Base-by-base conservation (phyloP, 2,329 filamentous ascomycete species). In the Calonectria ilicicola region DNA sequence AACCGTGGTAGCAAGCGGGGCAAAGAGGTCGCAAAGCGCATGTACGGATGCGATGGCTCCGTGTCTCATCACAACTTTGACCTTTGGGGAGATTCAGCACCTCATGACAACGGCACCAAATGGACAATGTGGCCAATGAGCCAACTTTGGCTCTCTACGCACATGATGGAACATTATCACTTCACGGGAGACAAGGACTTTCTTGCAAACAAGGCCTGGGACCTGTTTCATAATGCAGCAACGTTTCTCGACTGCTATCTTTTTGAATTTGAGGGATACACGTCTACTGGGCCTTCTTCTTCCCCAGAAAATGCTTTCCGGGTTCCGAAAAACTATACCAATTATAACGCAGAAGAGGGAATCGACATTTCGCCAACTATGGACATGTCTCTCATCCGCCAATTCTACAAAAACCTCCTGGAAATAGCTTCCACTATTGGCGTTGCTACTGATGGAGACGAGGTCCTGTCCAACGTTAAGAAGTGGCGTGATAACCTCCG, bases 41-140 rank as follows among this genome's bases (percentile, higher is more conserved):
- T 60, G 53, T 60, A 60, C 21, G 53, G 53, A 3, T 60, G 53
- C 21, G 53, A 40, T 15, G 53, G 53, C 12, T 60, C 53, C 4
- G 53, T 40, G 10, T 60, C 53, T 3, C 53, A 60, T 8, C 53
- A 60, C 21, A 60, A 60, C 15, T 27, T 40, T 40, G 53, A 60
- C 21, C 35, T 60, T 12, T 60, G 53, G 53, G 53, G 53, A 27
- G 53, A 60, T 19, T 60, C 53, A 2, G 53, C 53, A 14, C 53
- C 53, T 21, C 53, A 60, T 9, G 53, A 60, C 14, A 60, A 60
- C 14, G 53, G 53, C 7, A 60, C 53, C 14, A 40, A 60, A 23
- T 60, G 53, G 53, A 60, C 53, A 26, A 60, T 60, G 53, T 60
- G 53, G 53, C 53, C 53, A 14, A 60, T 60, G 53, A 60, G 53